Evolutionary conservation across 129 eudicot species (phyloP).

Genomic region (Cynara cardunculus): DNA sequence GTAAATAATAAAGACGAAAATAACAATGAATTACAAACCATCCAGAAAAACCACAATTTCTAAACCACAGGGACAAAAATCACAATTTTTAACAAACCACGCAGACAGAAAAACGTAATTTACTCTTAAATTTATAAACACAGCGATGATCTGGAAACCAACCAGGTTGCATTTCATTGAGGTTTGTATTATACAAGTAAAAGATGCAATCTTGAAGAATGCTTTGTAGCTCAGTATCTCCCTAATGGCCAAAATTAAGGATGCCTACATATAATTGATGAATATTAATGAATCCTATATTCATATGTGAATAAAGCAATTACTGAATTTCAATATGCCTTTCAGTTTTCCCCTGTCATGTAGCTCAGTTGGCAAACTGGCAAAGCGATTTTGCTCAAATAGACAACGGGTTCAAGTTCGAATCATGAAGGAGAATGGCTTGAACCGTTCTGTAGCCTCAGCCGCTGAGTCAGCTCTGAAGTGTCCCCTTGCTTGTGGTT

Average conservation of each 20-base stretch:
- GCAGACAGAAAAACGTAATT: no score
- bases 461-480: neutral
- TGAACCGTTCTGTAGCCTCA: neutral
- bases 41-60: no score
- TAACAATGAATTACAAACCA: no score
- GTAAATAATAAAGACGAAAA: no score
- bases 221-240: neutral
- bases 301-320: neutral
- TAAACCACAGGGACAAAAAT: no score
- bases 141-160: neutral
- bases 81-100: no score
- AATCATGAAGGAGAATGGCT: neutral
- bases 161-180: slow-evolving; percentile 11
- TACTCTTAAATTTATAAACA: neutral
- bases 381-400: neutral
- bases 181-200: slow-evolving; percentile 2
- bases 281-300: neutral
- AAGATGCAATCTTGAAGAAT: slow-evolving; percentile 6
- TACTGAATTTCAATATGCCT: neutral
- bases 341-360: neutral
- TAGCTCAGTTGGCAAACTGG: no score
- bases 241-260: neutral
- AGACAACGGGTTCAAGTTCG: no score
- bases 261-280: neutral
- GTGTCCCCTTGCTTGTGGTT: neutral